Base-by-base conservation (phyloP, 2,329 filamentous ascomycete species). In the Paraphaeosphaeria minitans region DNA sequence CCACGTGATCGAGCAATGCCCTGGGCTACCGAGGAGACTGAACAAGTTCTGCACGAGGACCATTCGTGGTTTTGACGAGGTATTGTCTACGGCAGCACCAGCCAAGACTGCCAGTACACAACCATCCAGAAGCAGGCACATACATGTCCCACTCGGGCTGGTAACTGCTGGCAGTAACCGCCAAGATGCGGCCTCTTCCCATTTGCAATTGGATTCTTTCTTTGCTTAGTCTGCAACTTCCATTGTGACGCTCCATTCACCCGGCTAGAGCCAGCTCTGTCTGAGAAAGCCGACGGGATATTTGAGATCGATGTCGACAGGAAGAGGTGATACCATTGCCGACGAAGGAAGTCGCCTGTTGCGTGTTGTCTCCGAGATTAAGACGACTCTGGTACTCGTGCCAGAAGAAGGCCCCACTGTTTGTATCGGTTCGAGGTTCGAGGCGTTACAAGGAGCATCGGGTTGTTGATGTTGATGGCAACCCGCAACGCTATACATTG, bases 351-450 rank as follows among this genome's bases (percentile, higher is more conserved):
- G 55, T 33, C 48, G 57, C 19, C 39, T 58, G 60, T 63, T 56
- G 60, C 58, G 61, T 47, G 54, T 57, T 43, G 37, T 54, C 45
- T 59, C 56, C 56, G 37, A 62, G 56, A 66, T 64, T 64, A 53
- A 57, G 27, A 45, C 47, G 55, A 49, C 56, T 42, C 31, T 43
- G 47, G 13, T 49, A 54, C 37, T 27, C 48, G 33, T 24, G 31
- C 42, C 21, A 42, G 43, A 53, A 55, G n/a, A 42, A 37, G 29
- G 57, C 52, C 56, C 49, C 46, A 55, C 37, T 45, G 50, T 49
- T 42, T 39, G 37, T 22, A 35, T 19, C 51, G 19, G 46, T 21
- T 49, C 29, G 46, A 43, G 19, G 3, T 51, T 51, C 33, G 48
- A 41, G 27, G 48, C 46, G 46, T n/a, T 29, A n/a, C 24, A 31